phyloP scores from a whole-genome alignment of 345 rosid genomes.

The Moricandia arvensis region DNA sequence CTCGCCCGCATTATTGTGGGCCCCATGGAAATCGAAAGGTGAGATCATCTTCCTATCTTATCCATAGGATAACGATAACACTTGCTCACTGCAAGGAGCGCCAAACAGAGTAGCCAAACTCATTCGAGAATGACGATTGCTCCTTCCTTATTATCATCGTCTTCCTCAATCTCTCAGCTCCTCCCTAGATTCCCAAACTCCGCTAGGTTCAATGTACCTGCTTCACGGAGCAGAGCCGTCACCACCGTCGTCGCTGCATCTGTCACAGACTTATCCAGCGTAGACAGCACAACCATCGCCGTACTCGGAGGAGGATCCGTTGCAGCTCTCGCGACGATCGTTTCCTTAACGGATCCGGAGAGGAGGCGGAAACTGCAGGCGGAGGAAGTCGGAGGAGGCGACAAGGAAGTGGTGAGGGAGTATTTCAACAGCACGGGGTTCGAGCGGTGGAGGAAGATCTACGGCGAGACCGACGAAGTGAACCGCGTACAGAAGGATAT shows the following conservation, averaged over 20 bases:
- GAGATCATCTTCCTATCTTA: slow-evolving; percentile 37
- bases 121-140: slow-evolving; percentile 60
- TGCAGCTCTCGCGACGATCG: slow-evolving; percentile 81
- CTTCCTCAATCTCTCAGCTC: slow-evolving; percentile 45
- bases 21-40: slow-evolving; percentile 37
- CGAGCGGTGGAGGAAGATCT: slow-evolving; percentile 93
- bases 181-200: slow-evolving; percentile 33
- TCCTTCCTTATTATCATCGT: slow-evolving; percentile 47
- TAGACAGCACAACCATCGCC: slow-evolving; percentile 66
- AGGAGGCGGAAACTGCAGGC: slow-evolving; percentile 78
- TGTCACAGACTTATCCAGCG: slow-evolving; percentile 42
- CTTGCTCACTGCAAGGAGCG: slow-evolving; percentile 20
- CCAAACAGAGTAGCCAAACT: slow-evolving; percentile 24
- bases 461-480: slow-evolving; percentile 86
- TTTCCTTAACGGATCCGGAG: slow-evolving; percentile 77
- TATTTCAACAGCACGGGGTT: slow-evolving; percentile 87
- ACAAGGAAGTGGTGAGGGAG: slow-evolving; percentile 89
- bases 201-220: slow-evolving; percentile 27
- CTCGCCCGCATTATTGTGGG: slow-evolving; percentile 18
- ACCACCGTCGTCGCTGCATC: slow-evolving; percentile 47
- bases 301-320: slow-evolving; percentile 78
- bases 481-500: slow-evolving; percentile 81
- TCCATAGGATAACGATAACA: slow-evolving; percentile 35
- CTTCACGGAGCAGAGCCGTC: slow-evolving; percentile 26
- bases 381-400: slow-evolving; percentile 89